Evolutionary conservation across 352 stramenopile genomes (phyloP).

Genomic region (Pythium aristosporum): DNA sequence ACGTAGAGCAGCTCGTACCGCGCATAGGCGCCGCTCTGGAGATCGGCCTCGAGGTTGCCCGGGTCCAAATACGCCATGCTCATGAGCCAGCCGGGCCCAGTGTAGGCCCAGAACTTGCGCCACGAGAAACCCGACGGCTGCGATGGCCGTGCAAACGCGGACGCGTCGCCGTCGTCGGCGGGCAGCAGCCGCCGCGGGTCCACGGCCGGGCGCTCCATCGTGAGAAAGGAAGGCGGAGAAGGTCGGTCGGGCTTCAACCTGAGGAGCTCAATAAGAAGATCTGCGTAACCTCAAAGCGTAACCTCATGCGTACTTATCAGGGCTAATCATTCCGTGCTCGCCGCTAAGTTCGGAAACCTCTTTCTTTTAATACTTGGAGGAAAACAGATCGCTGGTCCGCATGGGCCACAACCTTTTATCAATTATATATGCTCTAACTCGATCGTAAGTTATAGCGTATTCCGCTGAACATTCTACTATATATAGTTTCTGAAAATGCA

Average conservation of each 20-base stretch:
- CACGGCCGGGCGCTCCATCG: slow-evolving; percentile 19
- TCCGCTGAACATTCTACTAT: no score
- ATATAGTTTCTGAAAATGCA: not conserved
- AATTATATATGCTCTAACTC: no score
- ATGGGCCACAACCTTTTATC: no score
- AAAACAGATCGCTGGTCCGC: not conserved
- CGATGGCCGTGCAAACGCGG: not conserved
- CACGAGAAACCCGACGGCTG: slow-evolving; percentile 27
- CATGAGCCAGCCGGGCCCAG: slow-evolving; percentile 88
- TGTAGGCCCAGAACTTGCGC: slow-evolving; percentile 77
- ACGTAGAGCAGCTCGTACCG: slow-evolving; percentile 89
- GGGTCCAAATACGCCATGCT: slow-evolving; percentile 96
- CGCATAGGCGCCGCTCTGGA: slow-evolving; percentile 90
- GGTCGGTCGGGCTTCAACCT: not conserved
- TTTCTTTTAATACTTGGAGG: not conserved
- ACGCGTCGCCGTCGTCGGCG: not conserved
- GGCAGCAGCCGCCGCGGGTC: slow-evolving; percentile 23
- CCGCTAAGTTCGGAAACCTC: not conserved
- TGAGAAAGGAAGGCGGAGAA: not conserved
- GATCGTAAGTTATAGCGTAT: no score
- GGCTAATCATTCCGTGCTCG: not conserved
- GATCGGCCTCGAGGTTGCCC: slow-evolving; percentile 94
- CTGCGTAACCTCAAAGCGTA: not conserved
- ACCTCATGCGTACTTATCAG: not conserved
- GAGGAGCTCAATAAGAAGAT: not conserved